These are phyloP conservation scores for Acmispon strigosus DNA, from an alignment of 306 rosid genomes.

Conservation along the genomic window DNA sequence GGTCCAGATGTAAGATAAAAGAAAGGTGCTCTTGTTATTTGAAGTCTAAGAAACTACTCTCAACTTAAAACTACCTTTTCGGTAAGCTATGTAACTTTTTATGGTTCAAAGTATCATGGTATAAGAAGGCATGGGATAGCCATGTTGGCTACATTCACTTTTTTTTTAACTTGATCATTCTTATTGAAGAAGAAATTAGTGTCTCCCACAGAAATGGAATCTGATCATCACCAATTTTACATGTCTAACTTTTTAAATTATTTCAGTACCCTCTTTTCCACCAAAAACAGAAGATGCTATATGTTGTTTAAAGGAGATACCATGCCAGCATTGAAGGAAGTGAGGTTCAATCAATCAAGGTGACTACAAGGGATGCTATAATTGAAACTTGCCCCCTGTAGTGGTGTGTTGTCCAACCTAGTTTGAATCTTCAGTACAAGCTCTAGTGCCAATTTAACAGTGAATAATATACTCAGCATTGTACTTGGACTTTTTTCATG, in stretches of 20 bases:
- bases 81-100: slow-evolving; percentile 4
- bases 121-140: neutral
- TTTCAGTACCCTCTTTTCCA: slow-evolving; percentile 20
- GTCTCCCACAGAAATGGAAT: slow-evolving; percentile 33
- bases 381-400: slow-evolving; percentile 22
- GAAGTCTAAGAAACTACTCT: neutral
- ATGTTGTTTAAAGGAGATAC: slow-evolving; percentile 45
- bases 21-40: slow-evolving; percentile 7
- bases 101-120: slow-evolving; percentile 3
- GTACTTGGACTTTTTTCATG: slow-evolving; percentile 2
- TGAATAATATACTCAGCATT: slow-evolving; percentile 8
- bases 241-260: slow-evolving; percentile 9
- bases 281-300: slow-evolving; percentile 35
- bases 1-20: slow-evolving; percentile 12
- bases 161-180: slow-evolving; percentile 1
- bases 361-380: slow-evolving; percentile 16
- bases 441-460: slow-evolving; percentile 13
- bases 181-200: slow-evolving; percentile 10
- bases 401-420: slow-evolving; percentile 31
- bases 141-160: slow-evolving; percentile 9
- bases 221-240: slow-evolving; percentile 23
- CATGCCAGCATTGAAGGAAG: slow-evolving; percentile 29
- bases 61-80: neutral
- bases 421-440: slow-evolving; percentile 23
- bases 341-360: slow-evolving; percentile 45